phyloP scores from a whole-genome alignment of 2,329 filamentous ascomycete species.

The Trichoderma lentiforme region DNA sequence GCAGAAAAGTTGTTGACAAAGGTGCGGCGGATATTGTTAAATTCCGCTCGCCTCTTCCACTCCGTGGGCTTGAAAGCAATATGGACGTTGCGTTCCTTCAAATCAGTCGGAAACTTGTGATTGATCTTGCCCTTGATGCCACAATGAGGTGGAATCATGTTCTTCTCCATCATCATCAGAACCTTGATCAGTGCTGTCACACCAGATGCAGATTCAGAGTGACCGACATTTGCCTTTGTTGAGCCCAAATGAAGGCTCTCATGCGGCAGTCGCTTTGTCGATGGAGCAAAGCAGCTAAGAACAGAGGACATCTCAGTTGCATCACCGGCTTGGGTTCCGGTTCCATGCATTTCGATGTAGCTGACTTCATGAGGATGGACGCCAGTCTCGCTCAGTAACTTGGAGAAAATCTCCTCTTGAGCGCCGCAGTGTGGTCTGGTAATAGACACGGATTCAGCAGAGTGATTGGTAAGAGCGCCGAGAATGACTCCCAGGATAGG shows the following conservation, averaged over 20 bases:
- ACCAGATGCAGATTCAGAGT: slow-evolving; percentile 62
- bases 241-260: slow-evolving; percentile 3
- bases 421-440: slow-evolving; percentile 48
- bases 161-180: slow-evolving; percentile 62
- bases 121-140: slow-evolving; percentile 64
- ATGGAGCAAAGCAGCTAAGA: slow-evolving; percentile 48
- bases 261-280: slow-evolving; percentile 51
- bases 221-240: slow-evolving; percentile 61
- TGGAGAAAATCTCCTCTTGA: slow-evolving; percentile 38
- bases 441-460: slow-evolving; percentile 66
- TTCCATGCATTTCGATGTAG: slow-evolving; percentile 91
- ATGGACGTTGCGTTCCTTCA: slow-evolving; percentile 55
- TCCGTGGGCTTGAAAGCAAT: background rate
- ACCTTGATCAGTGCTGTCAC: slow-evolving; percentile 62
- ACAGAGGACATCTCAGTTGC: slow-evolving; percentile 80
- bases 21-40: slow-evolving; percentile 18
- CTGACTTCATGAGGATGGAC: slow-evolving; percentile 73
- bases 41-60: slow-evolving; percentile 29
- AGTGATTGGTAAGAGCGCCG: slow-evolving; percentile 67
- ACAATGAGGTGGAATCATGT: slow-evolving; percentile 59
- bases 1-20: slow-evolving; percentile 67
- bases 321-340: slow-evolving; percentile 84
- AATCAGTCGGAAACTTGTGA: slow-evolving; percentile 52
- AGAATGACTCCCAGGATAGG: slow-evolving; percentile 70
- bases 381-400: slow-evolving; percentile 59